Percentiles rank a stretch among this genome's conserved stretches.
Evolutionary conservation across 1,139 yeast species (phyloP).

Genomic region (Blastobotrys indianensis): DNA sequence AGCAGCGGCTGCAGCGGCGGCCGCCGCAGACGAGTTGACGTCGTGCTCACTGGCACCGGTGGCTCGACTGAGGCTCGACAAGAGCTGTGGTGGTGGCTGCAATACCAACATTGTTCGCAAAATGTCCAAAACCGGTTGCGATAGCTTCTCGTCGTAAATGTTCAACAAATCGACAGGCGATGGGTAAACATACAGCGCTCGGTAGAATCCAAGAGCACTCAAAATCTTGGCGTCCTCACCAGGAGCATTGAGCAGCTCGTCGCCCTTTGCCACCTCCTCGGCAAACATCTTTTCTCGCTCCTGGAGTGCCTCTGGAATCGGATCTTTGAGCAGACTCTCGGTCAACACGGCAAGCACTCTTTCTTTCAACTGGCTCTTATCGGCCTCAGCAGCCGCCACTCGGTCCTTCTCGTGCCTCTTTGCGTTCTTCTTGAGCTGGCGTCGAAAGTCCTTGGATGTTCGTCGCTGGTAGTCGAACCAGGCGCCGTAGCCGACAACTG

Average conservation of each 20-base stretch:
- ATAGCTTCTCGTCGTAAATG: conserved; percentile 82
- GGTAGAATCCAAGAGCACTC: conserved; percentile 86
- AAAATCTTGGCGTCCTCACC: conserved; percentile 40
- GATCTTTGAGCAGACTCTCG: conserved; percentile 60
- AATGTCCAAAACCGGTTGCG: conserved; percentile 73
- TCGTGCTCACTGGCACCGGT: conserved; percentile 17
- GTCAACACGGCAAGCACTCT: conserved; percentile 56
- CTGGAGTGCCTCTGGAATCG: conserved; percentile 65
- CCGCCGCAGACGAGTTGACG: conserved; percentile 20
- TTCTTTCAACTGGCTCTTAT: conserved; percentile 51
- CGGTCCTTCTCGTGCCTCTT: conserved; percentile 50
- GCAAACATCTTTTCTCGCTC: conserved; percentile 76
- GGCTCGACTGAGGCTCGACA: conserved; percentile 55
- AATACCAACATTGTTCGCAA: conserved; percentile 84
- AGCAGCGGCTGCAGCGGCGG: conserved; percentile 24
- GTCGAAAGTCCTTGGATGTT: conserved; percentile 74
- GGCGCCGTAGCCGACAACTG: conserved; percentile 62
- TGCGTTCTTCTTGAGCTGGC: conserved; percentile 56
- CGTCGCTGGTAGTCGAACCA: conserved; percentile 94
- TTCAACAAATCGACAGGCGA: conserved; percentile 87
- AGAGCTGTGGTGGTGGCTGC: conserved; percentile 78
- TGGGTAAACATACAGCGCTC: conserved; percentile 92
- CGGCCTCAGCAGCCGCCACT: conserved; percentile 52
- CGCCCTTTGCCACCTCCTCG: conserved; percentile 80
- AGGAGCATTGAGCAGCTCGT: conserved; percentile 34